Percentiles rank a stretch among this genome's conserved stretches.
Conservation (phyloP, 1,139 yeast genomes). For the Eremothecium sinecaudum region DNA sequence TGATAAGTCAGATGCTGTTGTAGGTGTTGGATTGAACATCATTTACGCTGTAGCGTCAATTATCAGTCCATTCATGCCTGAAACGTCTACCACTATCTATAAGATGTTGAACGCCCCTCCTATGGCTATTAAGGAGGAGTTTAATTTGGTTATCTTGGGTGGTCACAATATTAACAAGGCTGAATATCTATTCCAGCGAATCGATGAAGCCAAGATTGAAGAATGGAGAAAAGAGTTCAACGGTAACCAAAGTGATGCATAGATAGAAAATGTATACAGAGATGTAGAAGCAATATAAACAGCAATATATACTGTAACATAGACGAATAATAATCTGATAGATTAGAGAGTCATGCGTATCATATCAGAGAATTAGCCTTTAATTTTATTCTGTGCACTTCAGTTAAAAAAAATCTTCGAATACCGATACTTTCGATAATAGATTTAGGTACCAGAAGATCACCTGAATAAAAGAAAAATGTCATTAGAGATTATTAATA, state of each 20-base stretch:
- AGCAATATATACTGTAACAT: too few relatives aligned
- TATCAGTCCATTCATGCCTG: conserved; percentile 86
- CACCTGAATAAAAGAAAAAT: conserved; percentile 12
- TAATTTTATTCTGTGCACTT: too few relatives aligned
- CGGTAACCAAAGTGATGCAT: too few relatives aligned
- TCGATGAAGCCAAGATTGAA: conserved; percentile 79
- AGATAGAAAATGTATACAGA: too few relatives aligned
- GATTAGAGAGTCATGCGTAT: too few relatives aligned
- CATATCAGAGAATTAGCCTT: too few relatives aligned
- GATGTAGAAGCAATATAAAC: too few relatives aligned
- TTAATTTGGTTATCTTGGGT: conserved; percentile 55
- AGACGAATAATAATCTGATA: too few relatives aligned
- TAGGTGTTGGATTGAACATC: conserved; percentile 83
- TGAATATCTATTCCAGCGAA: conserved; percentile 81
- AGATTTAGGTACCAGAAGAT: not conserved
- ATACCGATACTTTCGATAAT: not conserved
- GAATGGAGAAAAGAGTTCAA: conserved; percentile 85
- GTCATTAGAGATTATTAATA: conserved; percentile 31
- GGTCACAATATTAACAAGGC: conserved; percentile 92
- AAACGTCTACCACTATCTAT: conserved; percentile 57
- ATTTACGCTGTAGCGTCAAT: conserved; percentile 75
- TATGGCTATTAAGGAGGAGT: conserved; percentile 65
- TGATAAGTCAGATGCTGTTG: conserved; percentile 80
- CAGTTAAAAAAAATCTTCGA: not conserved
- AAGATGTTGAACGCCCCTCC: conserved; percentile 78